Evolutionary conservation across 371 early-diverging fungal species (phyloP), one percentile per base, ranked within the genome.

Genomic region (Sporodiniella umbellata): DNA sequence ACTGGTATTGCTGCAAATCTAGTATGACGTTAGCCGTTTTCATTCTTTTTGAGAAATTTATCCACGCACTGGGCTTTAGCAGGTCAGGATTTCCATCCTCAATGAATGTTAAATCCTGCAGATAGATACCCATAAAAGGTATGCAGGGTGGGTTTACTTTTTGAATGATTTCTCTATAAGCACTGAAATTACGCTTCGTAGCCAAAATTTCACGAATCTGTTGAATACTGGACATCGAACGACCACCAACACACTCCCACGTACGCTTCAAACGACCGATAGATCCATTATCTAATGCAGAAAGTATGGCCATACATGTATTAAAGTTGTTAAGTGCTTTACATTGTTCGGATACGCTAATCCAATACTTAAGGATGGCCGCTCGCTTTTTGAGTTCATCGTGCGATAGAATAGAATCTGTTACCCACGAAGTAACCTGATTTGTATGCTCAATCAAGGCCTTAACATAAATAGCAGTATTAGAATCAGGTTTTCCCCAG

Each of bases 71-170:
- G 1, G 67, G 42, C 30, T 78, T 78, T 10, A 85, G 42, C 25
- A 56, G 58, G 33, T 81, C 67, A 0, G 83, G 53, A 70, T 94
- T 94, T 24, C 95, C 95, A 56, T 94, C 94, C 49, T 95, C 92
- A 45, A 95, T 87, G 64, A 95, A 93, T 3, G 95, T 94, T 48
- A 97, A 65, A 60, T 97, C 96, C 45, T 90, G 92, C 15, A 95
- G 70, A 56, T 90, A 92, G 33, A 87, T 78, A 28, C 89, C 93
- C 43, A 96, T 74, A 65, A 92, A 95, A 0, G 97, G 97, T 6
- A 96, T 87, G 58, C 94, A 93, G 0, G 97, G 95, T 31, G 94
- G 94, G 54, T 89, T 89, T 37, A 86, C 79, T 2, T 80, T 77
- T 54, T 88, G 90, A 25, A 96, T 76, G 26, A 85, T 73, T 23